phyloP scores from a whole-genome alignment of 495 filamentous ascomycete genomes.

The Talaromyces nanjingensis region DNA sequence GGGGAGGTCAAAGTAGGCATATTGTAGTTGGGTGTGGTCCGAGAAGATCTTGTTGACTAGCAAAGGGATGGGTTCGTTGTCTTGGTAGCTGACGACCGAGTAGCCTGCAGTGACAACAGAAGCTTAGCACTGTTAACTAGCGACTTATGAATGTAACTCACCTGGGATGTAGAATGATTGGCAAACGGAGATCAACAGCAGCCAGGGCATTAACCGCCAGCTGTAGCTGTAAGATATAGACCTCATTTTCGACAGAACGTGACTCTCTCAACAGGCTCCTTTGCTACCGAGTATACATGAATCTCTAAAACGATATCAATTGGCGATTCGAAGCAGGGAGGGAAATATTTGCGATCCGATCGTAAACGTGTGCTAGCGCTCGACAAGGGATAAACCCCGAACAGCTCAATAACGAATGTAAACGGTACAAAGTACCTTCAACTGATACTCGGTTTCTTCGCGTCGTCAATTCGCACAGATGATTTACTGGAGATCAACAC shows the following conservation, averaged over 20 bases:
- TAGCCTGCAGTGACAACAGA: conserved; percentile 41
- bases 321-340: conserved; percentile 8
- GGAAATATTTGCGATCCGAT: conserved; percentile 11
- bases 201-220: conserved; percentile 25
- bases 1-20: conserved; percentile 88
- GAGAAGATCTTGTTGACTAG: conserved; percentile 96
- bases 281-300: background rate
- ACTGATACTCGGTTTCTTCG: background rate
- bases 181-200: conserved; percentile 35
- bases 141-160: conserved; percentile 26
- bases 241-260: background rate
- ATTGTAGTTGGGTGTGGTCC: conserved; percentile 85
- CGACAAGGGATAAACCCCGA: conserved; percentile 7
- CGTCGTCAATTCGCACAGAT: background rate
- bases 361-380: background rate
- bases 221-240: conserved; percentile 13
- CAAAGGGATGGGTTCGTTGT: conserved; percentile 74
- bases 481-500: background rate
- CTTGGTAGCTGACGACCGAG: conserved; percentile 73
- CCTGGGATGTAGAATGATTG: conserved; percentile 76
- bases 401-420: conserved; percentile 46
- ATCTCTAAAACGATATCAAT: background rate
- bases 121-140: background rate
- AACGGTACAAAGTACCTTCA: conserved; percentile 50
- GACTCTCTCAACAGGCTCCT: background rate